These are phyloP conservation scores for Plantago elongata DNA, from an alignment of 257 asterid genomes.

Conservation along the genomic window DNA sequence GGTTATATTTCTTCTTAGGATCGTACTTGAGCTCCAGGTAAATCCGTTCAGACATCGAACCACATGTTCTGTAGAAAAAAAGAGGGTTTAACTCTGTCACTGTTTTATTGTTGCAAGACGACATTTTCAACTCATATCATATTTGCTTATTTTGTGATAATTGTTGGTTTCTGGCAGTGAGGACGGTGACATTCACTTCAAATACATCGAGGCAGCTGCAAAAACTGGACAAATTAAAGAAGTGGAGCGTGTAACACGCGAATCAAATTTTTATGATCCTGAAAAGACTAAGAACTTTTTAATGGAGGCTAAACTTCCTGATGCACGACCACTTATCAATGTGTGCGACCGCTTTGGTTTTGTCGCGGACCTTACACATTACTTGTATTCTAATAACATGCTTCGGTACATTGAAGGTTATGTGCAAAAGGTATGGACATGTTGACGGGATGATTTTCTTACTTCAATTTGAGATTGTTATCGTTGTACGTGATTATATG, in stretches of 20 bases:
- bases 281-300: constrained; percentile 94
- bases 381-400: constrained; percentile 88
- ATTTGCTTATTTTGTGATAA: constrained; percentile 17
- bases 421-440: constrained; percentile 77
- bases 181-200: constrained; percentile 98
- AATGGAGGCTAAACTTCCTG: constrained; percentile 99
- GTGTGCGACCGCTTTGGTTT: constrained; percentile 99
- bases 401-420: constrained; percentile 98
- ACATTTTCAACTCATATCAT: not conserved
- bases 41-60: not conserved
- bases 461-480: not conserved
- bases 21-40: constrained; percentile 98
- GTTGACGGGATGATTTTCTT: not conserved
- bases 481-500: constrained; percentile 18
- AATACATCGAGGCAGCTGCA: constrained; percentile 98
- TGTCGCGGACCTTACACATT: constrained; percentile 98
- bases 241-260: constrained; percentile 99
- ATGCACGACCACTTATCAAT: constrained; percentile 94
- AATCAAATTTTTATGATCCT: constrained; percentile 91
- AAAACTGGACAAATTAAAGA: constrained; percentile 99
- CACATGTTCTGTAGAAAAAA: not conserved
- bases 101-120: constrained; percentile 5
- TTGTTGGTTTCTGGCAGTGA: constrained; percentile 52
- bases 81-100: constrained; percentile 4
- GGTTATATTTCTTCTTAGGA: constrained; percentile 93